Evolutionary conservation across 495 filamentous ascomycete species (phyloP).

Genomic region (Cetradonia linearis): DNA sequence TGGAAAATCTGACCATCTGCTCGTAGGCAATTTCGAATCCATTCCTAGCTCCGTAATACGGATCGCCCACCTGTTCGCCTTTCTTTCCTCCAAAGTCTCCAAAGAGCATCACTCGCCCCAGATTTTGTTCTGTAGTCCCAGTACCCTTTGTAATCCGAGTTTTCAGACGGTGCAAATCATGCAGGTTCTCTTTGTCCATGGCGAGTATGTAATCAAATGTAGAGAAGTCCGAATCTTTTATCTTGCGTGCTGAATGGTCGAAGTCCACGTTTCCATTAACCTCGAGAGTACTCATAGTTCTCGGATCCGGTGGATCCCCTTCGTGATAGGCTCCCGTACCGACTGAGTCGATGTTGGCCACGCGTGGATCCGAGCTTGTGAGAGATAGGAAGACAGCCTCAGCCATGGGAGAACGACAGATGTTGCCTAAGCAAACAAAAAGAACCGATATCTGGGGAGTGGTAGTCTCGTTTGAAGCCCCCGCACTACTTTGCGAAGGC

Average conservation of each 20-base stretch:
- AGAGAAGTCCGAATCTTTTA: conserved; percentile 60
- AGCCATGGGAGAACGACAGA: conserved; percentile 90
- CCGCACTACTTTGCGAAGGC: background rate
- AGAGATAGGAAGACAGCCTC: conserved; percentile 81
- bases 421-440: conserved; percentile 96
- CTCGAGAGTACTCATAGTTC: conserved; percentile 73
- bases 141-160: conserved; percentile 43
- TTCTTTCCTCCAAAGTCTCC: conserved; percentile 63
- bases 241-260: conserved; percentile 64
- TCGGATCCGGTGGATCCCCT: conserved; percentile 62
- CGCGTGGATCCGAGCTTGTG: conserved; percentile 48
- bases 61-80: conserved; percentile 73
- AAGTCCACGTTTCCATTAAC: conserved; percentile 67
- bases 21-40: conserved; percentile 82
- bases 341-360: conserved; percentile 71
- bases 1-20: conserved; percentile 70
- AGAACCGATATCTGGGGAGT: conserved; percentile 59
- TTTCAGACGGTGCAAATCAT: conserved; percentile 53
- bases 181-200: conserved; percentile 83
- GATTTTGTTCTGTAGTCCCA: conserved; percentile 33
- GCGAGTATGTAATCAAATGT: conserved; percentile 88
- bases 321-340: conserved; percentile 76
- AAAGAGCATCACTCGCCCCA: conserved; percentile 59
- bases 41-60: conserved; percentile 77
- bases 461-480: conserved; percentile 8